These are phyloP conservation scores for Maudiozyma pseudohumilis DNA, from an alignment of 805 yeast genomes.

Conservation along the genomic window DNA sequence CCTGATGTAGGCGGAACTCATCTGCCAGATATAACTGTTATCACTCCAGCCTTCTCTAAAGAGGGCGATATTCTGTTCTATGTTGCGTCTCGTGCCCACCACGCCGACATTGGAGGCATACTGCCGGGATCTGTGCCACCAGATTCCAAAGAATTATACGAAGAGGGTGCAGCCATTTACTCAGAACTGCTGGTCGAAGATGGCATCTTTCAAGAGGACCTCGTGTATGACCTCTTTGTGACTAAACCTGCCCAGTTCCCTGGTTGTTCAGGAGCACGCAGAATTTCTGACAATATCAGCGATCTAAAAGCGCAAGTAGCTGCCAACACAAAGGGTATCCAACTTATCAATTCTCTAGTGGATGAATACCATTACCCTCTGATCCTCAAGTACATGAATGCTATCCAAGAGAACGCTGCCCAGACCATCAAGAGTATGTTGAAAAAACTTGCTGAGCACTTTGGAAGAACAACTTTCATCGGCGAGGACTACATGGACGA, in stretches of 20 bases:
- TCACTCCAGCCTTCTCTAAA: slow-evolving; percentile 76
- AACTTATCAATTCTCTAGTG: slow-evolving; percentile 49
- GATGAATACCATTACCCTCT: slow-evolving; percentile 50
- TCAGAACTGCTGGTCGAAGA: slow-evolving; percentile 63
- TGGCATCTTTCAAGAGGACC: slow-evolving; percentile 68
- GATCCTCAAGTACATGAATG: slow-evolving; percentile 66
- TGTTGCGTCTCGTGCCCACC: slow-evolving; percentile 93
- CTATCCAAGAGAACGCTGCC: slow-evolving; percentile 74
- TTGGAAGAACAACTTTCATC: slow-evolving; percentile 31
- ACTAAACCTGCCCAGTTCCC: slow-evolving; percentile 71
- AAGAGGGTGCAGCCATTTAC: slow-evolving; percentile 85
- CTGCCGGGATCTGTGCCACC: slow-evolving; percentile 95
- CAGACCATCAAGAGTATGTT: slow-evolving; percentile 52
- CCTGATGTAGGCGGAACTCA: slow-evolving; percentile 85
- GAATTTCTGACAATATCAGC: slow-evolving; percentile 72
- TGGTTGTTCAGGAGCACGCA: slow-evolving; percentile 84
- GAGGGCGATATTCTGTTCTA: slow-evolving; percentile 58
- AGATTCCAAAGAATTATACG: slow-evolving; percentile 69
- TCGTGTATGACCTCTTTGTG: slow-evolving; percentile 50
- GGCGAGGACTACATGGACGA: slow-evolving; percentile 72
- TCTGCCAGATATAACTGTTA: slow-evolving; percentile 83
- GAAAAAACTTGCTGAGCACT: slow-evolving; percentile 35
- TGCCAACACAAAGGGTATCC: slow-evolving; percentile 80
- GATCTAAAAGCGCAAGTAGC: slow-evolving; percentile 82
- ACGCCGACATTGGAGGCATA: slow-evolving; percentile 90